Base-by-base conservation (phyloP, 2,329 filamentous ascomycete species). In the Cytospora chrysosperma region DNA sequence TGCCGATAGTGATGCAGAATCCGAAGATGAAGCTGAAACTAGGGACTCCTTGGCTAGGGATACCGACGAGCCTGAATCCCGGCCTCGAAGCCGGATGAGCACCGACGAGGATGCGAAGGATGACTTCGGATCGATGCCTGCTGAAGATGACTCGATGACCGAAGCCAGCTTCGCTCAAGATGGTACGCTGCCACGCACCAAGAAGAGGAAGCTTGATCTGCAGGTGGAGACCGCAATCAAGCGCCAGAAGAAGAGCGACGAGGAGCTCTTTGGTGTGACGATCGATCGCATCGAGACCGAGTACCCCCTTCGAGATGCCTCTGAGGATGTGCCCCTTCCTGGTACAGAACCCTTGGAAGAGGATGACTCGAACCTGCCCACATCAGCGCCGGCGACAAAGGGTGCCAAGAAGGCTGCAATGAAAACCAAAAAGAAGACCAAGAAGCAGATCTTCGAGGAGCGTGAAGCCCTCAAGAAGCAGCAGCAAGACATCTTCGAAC, bases 11-110 rank as follows among this genome's bases (percentile, higher is more conserved):
- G 89, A 92, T 50, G 90, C 90, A n/a, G 92, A 97, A 73, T 96
- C 92, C 0, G 93, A 97, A 68, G 93, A 96, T 68, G 93, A 97
- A 62, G 79, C 76, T 1, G 84, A 86, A 67, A 85, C 85, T 54
- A 77, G 79, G 47, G 78, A 78, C 37, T 86, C 89, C 15, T 76
- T 88, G 56, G 86, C 85, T 15, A 83, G 88, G 53, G 92, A 93
- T 72, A 96, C 91, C 0, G 93, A 96, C 72, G 93, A 95, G 68
- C 87, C 88, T 37, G 93, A 95, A 65, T 96, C 91, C 67, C 86
- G 90, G 50, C 90, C 90, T 56, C 87, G 88, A 52, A 97, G 91
- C 74, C 91, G 90, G 50, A 84, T 88, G 81, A 86, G 83, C 71
- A 83, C 83, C 1, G 85, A 88, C 64, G 85, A 87, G 57, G 82